Percentiles rank a stretch among this genome's conserved stretches.
Conservation (phyloP, 805 yeast species). For the Yamadazyma sp. region DNA sequence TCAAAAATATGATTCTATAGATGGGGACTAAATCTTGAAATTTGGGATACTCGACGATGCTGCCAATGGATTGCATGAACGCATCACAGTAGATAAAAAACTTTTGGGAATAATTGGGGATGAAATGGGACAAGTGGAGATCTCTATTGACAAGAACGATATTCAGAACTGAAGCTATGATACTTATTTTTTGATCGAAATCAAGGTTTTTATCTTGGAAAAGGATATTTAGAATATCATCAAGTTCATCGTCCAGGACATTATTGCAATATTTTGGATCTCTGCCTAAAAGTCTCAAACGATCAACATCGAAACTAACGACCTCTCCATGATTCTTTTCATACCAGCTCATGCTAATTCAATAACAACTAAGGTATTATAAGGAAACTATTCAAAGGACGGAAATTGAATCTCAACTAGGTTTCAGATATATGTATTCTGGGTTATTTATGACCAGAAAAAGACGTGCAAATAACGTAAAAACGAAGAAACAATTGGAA, state of each 20-base stretch:
- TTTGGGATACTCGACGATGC: slow-evolving; percentile 5
- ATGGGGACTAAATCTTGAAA: slow-evolving; percentile 18
- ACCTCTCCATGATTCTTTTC: too few species aligned
- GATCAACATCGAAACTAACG: not conserved
- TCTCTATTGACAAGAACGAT: slow-evolving; percentile 22
- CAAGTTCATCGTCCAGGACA: slow-evolving; percentile 10
- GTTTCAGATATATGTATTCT: too few species aligned
- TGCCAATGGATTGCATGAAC: slow-evolving; percentile 7
- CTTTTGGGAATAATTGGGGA: slow-evolving; percentile 16
- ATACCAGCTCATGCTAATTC: too few species aligned
- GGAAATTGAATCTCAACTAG: too few species aligned
- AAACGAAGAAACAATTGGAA: too few species aligned
- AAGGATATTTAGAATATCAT: slow-evolving; percentile 9
- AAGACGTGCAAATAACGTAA: too few species aligned
- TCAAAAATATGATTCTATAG: slow-evolving; percentile 23
- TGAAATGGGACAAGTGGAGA: slow-evolving; percentile 18
- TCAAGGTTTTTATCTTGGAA: not conserved
- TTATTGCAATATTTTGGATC: slow-evolving; percentile 15
- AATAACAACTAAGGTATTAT: too few species aligned
- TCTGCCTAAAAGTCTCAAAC: slow-evolving; percentile 14
- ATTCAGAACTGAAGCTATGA: slow-evolving; percentile 23
- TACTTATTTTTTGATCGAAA: slow-evolving; percentile 6
- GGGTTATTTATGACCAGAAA: too few species aligned
- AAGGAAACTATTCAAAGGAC: too few species aligned
- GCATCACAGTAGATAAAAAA: slow-evolving; percentile 9